phyloP scores from a whole-genome alignment of 768 basidiomycete species.

The Panellus pusillus region DNA sequence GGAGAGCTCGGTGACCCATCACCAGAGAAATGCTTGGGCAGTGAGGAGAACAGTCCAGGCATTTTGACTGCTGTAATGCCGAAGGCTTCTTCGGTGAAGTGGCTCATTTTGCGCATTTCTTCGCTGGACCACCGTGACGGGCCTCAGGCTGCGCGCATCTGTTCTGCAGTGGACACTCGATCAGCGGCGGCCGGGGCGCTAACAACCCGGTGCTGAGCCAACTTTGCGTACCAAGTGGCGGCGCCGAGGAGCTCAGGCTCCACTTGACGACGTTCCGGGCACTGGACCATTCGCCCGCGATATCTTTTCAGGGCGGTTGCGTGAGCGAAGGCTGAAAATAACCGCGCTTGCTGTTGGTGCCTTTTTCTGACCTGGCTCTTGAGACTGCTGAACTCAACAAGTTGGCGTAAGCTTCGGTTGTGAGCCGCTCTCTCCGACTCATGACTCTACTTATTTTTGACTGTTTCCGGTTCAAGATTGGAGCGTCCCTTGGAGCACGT shows the following conservation, averaged over 20 bases:
- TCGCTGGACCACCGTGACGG: too few relatives aligned
- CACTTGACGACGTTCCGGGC: conserved; percentile 51
- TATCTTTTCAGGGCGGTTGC: conserved; percentile 52
- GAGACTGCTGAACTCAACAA: conserved; percentile 30
- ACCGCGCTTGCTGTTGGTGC: conserved; percentile 43
- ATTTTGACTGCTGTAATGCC: conserved; percentile 41
- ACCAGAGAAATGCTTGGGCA: conserved; percentile 75
- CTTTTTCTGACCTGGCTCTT: conserved; percentile 48
- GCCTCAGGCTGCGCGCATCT: conserved; percentile 47
- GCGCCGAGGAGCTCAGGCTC: too few relatives aligned
- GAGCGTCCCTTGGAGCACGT: not conserved
- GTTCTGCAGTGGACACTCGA: conserved; percentile 52
- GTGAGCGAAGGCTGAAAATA: conserved; percentile 38
- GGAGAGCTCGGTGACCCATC: conserved; percentile 54
- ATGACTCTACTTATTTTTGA: too few relatives aligned
- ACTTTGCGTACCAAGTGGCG: conserved; percentile 33
- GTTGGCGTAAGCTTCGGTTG: not conserved
- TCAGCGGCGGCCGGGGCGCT: conserved; percentile 57
- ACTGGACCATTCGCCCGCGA: conserved; percentile 28
- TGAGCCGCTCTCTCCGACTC: too few relatives aligned
- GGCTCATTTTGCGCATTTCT: conserved; percentile 45
- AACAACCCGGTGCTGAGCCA: conserved; percentile 68
- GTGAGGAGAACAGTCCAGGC: conserved; percentile 54
- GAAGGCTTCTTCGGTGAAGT: conserved; percentile 47
- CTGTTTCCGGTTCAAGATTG: not conserved